Evolutionary conservation across 1,139 yeast genomes (phyloP).

Genomic region (Suhomyces yuchorum): DNA sequence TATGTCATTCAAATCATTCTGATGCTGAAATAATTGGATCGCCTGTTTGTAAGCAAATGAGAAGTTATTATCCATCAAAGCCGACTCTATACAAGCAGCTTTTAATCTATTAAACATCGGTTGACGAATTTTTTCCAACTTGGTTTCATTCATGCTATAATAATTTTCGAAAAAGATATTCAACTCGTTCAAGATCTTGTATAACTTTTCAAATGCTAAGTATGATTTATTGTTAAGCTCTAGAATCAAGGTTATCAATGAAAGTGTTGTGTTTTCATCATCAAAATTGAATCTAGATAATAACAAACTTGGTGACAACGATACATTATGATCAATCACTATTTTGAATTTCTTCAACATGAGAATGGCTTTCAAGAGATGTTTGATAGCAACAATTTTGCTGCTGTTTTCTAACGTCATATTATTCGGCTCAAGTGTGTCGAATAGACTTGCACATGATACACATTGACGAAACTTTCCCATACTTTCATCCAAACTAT

Average conservation of each 20-base stretch:
- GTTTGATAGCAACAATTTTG: slow-evolving; percentile 30
- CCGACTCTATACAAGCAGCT: slow-evolving; percentile 58
- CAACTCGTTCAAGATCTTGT: slow-evolving; percentile 44
- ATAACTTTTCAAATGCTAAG: slow-evolving; percentile 47
- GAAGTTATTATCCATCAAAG: slow-evolving; percentile 57
- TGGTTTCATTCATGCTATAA: not conserved
- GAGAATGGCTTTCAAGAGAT: slow-evolving; percentile 31
- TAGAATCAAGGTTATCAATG: slow-evolving; percentile 40
- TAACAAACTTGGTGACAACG: slow-evolving; percentile 34
- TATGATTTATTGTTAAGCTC: slow-evolving; percentile 61
- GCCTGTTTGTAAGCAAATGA: slow-evolving; percentile 49
- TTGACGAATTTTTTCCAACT: not conserved
- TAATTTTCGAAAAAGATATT: slow-evolving; percentile 28
- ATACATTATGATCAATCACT: slow-evolving; percentile 32
- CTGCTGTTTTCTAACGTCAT: slow-evolving; percentile 17
- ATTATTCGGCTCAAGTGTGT: slow-evolving; percentile 19
- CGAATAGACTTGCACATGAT: slow-evolving; percentile 42
- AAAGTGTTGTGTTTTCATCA: slow-evolving; percentile 16
- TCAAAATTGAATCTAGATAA: slow-evolving; percentile 23
- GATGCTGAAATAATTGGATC: slow-evolving; percentile 29
- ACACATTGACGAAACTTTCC: slow-evolving; percentile 50
- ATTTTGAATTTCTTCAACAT: slow-evolving; percentile 39
- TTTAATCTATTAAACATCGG: slow-evolving; percentile 37
- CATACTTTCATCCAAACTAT: slow-evolving; percentile 48
- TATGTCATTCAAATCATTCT: slow-evolving; percentile 31